Base-by-base conservation (phyloP, 305 asterid species). In the Caryopteris hybrid region DNA sequence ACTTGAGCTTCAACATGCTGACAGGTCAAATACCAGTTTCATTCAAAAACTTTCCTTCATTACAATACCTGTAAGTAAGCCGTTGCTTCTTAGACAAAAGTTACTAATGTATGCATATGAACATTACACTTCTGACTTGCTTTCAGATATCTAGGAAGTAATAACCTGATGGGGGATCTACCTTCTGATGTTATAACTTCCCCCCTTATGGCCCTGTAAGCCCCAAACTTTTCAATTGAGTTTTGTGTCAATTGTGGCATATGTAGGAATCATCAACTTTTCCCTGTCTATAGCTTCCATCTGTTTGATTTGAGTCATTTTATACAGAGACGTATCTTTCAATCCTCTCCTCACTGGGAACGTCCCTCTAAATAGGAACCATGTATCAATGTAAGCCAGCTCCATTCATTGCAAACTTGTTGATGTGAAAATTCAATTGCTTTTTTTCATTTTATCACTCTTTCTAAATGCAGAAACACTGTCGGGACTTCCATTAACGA, bases 121-220 rank as follows among this genome's bases (percentile, higher is more conserved):
- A 29, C 31, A 27, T 65, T n/a, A 23, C 71, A 36, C 43, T 56
- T 69, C 14, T 58, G 33, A 21, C 22, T 42, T 71, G 57, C 72
- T 81, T 45, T 33, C 88, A 87, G 95, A 68, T 85, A 83, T 70
- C 87, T 87, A 31, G 95, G 95, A 81, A 87, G 88, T 77, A 87
- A 87, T 70, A 81, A 69, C 48, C 78, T 87, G 64, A 79, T 29
- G 39, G 95, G 95, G 42, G 80, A 85, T 75, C 78, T 85, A 42
- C 76, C 90, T 65, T 69, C 87, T 36, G 81, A 72, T 47, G 72
- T 80, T 48, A 56, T 78, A 45, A 71, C 69, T 52, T 66, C 95
- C 23, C 52, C 62, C 10, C 87, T 87, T 61, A 29, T 75, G 33
- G 91, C 89, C 55, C 23, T 87, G 95, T 87, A 83, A 85, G 91